A percentile compares a stretch with the other conserved stretches of the same genome.
phyloP scores from a whole-genome alignment of 2,329 filamentous ascomycete genomes.

The Reticulascus tulasneorum region DNA sequence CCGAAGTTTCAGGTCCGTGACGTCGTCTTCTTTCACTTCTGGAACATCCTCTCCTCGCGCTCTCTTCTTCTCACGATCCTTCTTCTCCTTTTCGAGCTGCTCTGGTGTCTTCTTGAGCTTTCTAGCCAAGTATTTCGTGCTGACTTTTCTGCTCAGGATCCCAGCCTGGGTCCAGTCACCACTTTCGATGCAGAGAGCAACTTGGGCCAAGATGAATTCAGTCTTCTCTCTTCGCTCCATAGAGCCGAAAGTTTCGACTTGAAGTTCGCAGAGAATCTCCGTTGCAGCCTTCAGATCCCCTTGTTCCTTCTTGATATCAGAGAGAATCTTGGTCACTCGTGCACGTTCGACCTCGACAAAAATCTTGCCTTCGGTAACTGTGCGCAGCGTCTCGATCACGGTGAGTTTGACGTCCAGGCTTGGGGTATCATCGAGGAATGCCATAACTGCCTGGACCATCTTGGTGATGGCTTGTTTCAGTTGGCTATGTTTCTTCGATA shows the following conservation, averaged over 20 bases:
- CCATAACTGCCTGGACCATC: slow-evolving; percentile 97
- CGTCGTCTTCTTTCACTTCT: slow-evolving; percentile 77
- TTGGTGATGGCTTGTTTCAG: slow-evolving; percentile 98
- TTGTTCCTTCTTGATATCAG: slow-evolving; percentile 95
- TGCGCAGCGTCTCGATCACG: slow-evolving; percentile 90
- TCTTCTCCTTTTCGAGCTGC: slow-evolving; percentile 85
- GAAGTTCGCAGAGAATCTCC: slow-evolving; percentile 92
- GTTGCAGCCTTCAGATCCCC: slow-evolving; percentile 86
- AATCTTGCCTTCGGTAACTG: slow-evolving; percentile 98
- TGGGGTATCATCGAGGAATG: slow-evolving; percentile 82
- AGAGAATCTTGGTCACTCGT: slow-evolving; percentile 89
- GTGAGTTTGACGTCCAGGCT: slow-evolving; percentile 83
- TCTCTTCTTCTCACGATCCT: slow-evolving; percentile 82
- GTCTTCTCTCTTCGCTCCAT: slow-evolving; percentile 98
- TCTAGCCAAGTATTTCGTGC: slow-evolving; percentile 84
- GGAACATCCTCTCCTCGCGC: slow-evolving; percentile 75
- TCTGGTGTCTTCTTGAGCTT: slow-evolving; percentile 88
- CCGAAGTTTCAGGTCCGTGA: slow-evolving; percentile 89
- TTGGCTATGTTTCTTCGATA: slow-evolving; percentile 99
- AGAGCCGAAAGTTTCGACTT: slow-evolving; percentile 97
- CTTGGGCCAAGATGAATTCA: slow-evolving; percentile 95
- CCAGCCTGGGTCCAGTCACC: slow-evolving; percentile 94
- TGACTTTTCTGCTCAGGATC: slow-evolving; percentile 94
- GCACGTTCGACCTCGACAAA: slow-evolving; percentile 98
- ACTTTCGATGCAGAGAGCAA: slow-evolving; percentile 89